phyloP scores from a whole-genome alignment of 1,284 basidiomycete species.

The Stereum hirsutum region DNA sequence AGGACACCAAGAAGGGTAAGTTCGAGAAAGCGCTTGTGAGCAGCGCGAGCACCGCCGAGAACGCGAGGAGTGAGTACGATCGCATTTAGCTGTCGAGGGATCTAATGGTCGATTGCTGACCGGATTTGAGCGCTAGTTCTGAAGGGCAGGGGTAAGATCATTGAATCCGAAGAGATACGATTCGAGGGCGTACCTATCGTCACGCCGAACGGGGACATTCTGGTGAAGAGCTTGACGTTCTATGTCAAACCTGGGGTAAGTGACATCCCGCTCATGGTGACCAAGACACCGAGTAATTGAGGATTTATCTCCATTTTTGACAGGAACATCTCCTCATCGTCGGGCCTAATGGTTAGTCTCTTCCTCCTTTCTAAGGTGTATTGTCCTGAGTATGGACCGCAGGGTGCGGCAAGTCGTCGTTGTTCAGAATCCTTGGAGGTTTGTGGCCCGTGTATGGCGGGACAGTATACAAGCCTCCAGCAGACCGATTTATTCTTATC shows the following conservation, averaged over 20 bases:
- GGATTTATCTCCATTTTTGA: background rate
- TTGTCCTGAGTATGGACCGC: conserved; percentile 1
- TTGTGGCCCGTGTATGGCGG: conserved; percentile 98
- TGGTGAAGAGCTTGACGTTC: conserved; percentile 82
- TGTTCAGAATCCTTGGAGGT: conserved; percentile 94
- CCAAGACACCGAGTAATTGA: background rate
- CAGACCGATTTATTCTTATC: conserved; percentile 88
- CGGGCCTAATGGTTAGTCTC: conserved; percentile 72
- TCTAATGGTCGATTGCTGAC: conserved; percentile 3
- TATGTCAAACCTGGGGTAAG: conserved; percentile 83
- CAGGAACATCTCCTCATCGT: conserved; percentile 88
- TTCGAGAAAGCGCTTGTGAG: conserved; percentile 87
- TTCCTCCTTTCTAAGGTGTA: too few relatives aligned
- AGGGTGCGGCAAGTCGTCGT: conserved; percentile 83
- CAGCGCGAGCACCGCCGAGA: conserved; percentile 69
- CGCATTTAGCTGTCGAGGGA: background rate
- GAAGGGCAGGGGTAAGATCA: conserved; percentile 68
- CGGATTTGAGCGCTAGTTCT: too few relatives aligned
- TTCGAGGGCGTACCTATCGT: conserved; percentile 95
- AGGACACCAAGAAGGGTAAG: conserved; percentile 76
- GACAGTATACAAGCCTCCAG: conserved; percentile 86
- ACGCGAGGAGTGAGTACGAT: conserved; percentile 57
- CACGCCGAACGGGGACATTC: conserved; percentile 91
- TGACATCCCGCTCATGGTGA: conserved; percentile 10
- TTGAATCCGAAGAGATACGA: conserved; percentile 82